Base-by-base conservation (phyloP, 352 stramenopile species). In the Elongisporangium prolatum region DNA sequence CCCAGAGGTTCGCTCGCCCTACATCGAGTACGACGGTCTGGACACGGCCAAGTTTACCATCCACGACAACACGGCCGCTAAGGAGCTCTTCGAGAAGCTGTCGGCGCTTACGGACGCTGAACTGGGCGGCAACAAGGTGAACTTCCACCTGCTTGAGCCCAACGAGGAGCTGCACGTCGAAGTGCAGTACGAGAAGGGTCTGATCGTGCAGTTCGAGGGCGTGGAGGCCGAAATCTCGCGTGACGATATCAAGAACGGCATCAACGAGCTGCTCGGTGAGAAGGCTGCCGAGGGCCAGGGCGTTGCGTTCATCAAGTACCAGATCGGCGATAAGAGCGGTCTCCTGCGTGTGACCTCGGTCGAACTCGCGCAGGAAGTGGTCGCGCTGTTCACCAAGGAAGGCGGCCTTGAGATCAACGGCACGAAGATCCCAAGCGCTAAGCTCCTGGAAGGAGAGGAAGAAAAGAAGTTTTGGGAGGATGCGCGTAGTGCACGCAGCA, bases 401-500 rank as follows among this genome's bases (percentile, higher is more conserved):
- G 79, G 69, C 4, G 80, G 84, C 21, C 62, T 95, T 1, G 75
- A 91, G 16, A 71, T 92, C 2, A 91, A 89, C 57, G 82, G 77
- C 21, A 71, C 81, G 50, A 86, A 80, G 66, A 76, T 93, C 53
- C 34, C 57, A 9, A 75, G 70, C 49, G 84, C 82, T 17, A 67
- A 60, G 24, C 52, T 93, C 21, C 65, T 93, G 47, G 72, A 85
- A 6, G 86, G 84, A 37, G 82, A 93, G 0, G 82, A 89, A 49
- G 86, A 95, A 65, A 92, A 93, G 69, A 68, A 84, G 56, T 95
- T 95, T 64, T 95, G 86, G 86, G 69, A 85, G 34, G 84, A 92
- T 50, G 84, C 81, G 47, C 84, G 83, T 50, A 76, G 63, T 49
- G 78, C 83, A 18, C 84, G 86, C 54, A 73, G 65, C 63, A 89